A percentile compares a stretch with the other conserved stretches of the same genome.
phyloP scores from a whole-genome alignment of 2,329 filamentous ascomycete species.

The Colletotrichum magnum region DNA sequence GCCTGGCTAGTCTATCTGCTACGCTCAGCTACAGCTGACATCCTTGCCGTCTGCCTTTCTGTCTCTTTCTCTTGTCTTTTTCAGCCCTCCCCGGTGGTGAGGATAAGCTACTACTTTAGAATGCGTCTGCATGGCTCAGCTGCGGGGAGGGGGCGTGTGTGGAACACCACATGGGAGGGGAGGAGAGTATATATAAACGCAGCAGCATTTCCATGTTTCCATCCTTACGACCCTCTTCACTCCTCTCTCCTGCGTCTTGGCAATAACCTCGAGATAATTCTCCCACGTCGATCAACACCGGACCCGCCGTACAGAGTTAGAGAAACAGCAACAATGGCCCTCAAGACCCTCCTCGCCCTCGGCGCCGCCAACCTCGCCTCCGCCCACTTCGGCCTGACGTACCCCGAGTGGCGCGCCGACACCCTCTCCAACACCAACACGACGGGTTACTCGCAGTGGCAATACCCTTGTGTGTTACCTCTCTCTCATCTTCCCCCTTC shows the following conservation, averaged over 20 bases:
- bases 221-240: neutral
- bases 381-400: slow-evolving; percentile 64
- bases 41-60: slow-evolving; percentile 1
- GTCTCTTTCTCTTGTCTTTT: neutral
- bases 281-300: neutral
- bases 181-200: slow-evolving; percentile 14
- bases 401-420: slow-evolving; percentile 64
- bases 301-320: slow-evolving; percentile 13
- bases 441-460: slow-evolving; percentile 62
- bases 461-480: slow-evolving; percentile 63
- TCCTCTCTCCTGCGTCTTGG: neutral
- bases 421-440: slow-evolving; percentile 56
- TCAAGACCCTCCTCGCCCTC: slow-evolving; percentile 51
- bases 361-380: slow-evolving; percentile 54
- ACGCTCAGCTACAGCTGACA: slow-evolving; percentile 8
- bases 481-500: neutral
- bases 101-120: slow-evolving; percentile 21
- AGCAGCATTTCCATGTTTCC: no score
- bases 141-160: neutral
- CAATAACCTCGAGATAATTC: neutral
- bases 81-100: slow-evolving; percentile 4
- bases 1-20: neutral
- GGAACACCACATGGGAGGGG: slow-evolving; percentile 5
- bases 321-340: slow-evolving; percentile 47
- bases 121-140: neutral